These are phyloP conservation scores for Parastagonospora avenae DNA, from an alignment of 2,329 filamentous ascomycete species.

Conservation along the genomic window DNA sequence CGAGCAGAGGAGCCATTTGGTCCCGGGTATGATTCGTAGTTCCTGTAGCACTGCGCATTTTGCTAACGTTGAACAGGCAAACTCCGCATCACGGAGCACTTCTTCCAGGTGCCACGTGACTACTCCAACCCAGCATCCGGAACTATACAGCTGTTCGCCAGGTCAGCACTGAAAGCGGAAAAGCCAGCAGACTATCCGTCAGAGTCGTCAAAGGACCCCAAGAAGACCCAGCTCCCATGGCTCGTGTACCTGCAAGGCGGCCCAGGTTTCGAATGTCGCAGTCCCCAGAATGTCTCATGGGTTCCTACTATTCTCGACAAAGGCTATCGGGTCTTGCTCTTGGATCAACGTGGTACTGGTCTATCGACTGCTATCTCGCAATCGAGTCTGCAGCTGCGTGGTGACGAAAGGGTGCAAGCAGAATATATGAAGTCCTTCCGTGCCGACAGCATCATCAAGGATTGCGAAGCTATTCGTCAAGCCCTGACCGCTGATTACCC, in stretches of 20 bases:
- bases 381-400: constrained; percentile 69
- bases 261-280: constrained; percentile 76
- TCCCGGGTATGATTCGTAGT: constrained; percentile 44
- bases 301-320: constrained; percentile 74
- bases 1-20: constrained; percentile 51
- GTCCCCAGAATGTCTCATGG: constrained; percentile 75
- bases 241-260: constrained; percentile 82
- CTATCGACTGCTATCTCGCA: constrained; percentile 80
- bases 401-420: constrained; percentile 69
- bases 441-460: constrained; percentile 86
- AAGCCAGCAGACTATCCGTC: constrained; percentile 57
- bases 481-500: constrained; percentile 73
- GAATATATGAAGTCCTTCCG: constrained; percentile 84
- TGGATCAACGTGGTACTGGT: constrained; percentile 93
- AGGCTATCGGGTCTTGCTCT: constrained; percentile 80
- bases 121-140: constrained; percentile 66
- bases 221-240: constrained; percentile 61
- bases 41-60: background rate
- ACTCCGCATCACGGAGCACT: constrained; percentile 77
- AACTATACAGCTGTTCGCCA: constrained; percentile 76
- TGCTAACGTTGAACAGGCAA: constrained; percentile 61
- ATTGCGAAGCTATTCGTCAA: constrained; percentile 83
- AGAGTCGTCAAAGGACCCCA: constrained; percentile 58
- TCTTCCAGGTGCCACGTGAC: constrained; percentile 86
- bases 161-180: constrained; percentile 71